phyloP scores from a whole-genome alignment of 352 stramenopile genomes.

The Vaucheria bursata region DNA sequence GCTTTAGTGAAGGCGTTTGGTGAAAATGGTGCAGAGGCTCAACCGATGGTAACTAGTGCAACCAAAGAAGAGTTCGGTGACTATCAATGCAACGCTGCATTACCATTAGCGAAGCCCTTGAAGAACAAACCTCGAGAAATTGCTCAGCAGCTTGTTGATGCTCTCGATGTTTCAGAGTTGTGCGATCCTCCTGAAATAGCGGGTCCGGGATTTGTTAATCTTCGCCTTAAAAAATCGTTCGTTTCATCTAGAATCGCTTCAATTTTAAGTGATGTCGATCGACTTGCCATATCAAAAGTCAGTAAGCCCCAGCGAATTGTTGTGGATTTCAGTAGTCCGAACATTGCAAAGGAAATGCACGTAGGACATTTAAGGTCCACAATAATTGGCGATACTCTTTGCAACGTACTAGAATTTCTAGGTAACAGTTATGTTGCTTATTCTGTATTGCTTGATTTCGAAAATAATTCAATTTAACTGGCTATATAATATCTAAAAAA shows the following conservation, averaged over 20 bases:
- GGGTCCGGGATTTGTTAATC: constrained; percentile 97
- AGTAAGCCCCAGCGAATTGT: constrained; percentile 54
- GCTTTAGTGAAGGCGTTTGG: constrained; percentile 42
- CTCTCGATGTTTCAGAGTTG: constrained; percentile 13
- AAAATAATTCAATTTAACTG: too few relatives aligned
- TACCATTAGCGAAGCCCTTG: constrained; percentile 60
- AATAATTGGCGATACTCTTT: constrained; percentile 78
- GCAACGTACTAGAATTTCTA: constrained; percentile 57
- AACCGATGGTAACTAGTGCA: constrained; percentile 45
- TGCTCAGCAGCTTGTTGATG: constrained; percentile 39
- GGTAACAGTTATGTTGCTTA: too few relatives aligned
- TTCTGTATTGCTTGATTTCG: too few relatives aligned
- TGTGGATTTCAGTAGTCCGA: constrained; percentile 80
- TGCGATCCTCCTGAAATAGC: constrained; percentile 69
- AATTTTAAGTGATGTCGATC: constrained; percentile 31
- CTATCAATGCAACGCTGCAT: constrained; percentile 64
- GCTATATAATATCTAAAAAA: too few relatives aligned
- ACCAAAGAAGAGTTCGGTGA: constrained; percentile 48
- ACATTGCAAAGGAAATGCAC: constrained; percentile 89
- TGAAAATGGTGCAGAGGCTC: constrained; percentile 16
- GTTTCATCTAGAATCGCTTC: constrained; percentile 15
- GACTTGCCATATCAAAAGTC: constrained; percentile 27
- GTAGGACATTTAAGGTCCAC: constrained; percentile 79
- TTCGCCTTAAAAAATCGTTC: constrained; percentile 69
- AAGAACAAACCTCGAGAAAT: constrained; percentile 45